Evolutionary conservation across 164 flowering plant species (phyloP).

Genomic region (Liriodendron chinense): DNA sequence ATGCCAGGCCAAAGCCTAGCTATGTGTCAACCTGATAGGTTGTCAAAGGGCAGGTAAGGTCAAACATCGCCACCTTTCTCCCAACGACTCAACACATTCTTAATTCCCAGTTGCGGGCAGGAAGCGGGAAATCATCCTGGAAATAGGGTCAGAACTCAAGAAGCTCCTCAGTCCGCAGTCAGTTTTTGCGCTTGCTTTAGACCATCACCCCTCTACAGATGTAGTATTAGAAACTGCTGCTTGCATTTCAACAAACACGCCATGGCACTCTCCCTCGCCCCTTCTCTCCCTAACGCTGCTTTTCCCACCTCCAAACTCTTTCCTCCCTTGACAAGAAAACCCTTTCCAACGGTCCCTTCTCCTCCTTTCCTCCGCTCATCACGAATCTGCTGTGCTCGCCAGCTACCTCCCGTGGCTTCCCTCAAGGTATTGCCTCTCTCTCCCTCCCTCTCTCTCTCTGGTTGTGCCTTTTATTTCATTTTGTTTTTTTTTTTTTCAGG

Average conservation of each 20-base stretch:
- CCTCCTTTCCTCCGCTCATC: not conserved
- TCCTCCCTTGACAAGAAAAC: not conserved
- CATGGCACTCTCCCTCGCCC: conserved; percentile 12
- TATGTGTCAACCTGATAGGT: too few species aligned
- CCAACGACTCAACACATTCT: too few species aligned
- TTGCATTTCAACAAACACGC: not conserved
- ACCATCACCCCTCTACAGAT: not conserved
- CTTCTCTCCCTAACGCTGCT: not conserved
- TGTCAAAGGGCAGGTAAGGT: too few species aligned
- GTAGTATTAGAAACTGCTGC: not conserved
- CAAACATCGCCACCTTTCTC: too few species aligned
- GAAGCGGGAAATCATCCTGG: not conserved
- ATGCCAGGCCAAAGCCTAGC: too few species aligned
- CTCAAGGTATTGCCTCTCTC: not conserved
- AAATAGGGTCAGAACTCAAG: not conserved
- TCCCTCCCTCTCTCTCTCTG: not conserved
- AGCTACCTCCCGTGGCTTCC: not conserved
- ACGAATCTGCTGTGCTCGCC: not conserved
- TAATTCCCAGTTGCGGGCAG: too few species aligned
- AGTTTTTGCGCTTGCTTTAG: not conserved
- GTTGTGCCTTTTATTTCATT: not conserved
- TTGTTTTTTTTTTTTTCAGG: conserved; percentile 29
- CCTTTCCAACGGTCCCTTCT: not conserved
- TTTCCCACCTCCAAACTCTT: not conserved
- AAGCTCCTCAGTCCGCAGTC: not conserved